A percentile compares a stretch with the other conserved stretches of the same genome.
phyloP scores from a whole-genome alignment of 2,329 filamentous ascomycete genomes.

The Neopestalotiopsis rosae region DNA sequence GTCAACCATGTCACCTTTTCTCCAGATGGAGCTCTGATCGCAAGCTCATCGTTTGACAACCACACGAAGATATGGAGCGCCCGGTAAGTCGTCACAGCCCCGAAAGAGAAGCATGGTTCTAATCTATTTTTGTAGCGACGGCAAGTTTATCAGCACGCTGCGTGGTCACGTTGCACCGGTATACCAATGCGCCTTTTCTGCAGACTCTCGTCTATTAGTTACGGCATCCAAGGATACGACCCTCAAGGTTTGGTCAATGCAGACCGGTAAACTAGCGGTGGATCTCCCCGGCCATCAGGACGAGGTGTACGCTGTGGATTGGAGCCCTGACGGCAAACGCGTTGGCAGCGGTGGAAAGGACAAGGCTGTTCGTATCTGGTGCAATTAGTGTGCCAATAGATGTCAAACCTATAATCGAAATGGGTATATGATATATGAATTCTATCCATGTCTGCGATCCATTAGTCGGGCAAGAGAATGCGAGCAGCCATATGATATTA shows the following conservation, averaged over 20 bases:
- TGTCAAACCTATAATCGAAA: not conserved
- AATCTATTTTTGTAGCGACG: constrained; percentile 51
- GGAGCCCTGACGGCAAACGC: constrained; percentile 87
- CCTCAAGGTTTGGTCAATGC: constrained; percentile 88
- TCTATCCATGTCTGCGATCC: no score
- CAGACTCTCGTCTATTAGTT: constrained; percentile 73
- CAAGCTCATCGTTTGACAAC: constrained; percentile 91
- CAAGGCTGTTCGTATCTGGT: constrained; percentile 75
- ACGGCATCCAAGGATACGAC: constrained; percentile 92
- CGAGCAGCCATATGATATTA: no score
- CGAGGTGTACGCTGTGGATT: constrained; percentile 93
- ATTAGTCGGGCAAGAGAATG: no score
- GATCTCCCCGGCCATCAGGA: constrained; percentile 91
- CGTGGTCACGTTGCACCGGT: constrained; percentile 89
- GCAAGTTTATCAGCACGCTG: constrained; percentile 84
- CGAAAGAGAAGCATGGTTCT: not conserved
- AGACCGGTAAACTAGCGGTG: constrained; percentile 77
- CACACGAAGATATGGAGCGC: constrained; percentile 92
- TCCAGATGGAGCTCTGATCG: constrained; percentile 85
- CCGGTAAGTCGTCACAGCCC: constrained; percentile 48
- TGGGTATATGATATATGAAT: no score
- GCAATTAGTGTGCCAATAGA: constrained; percentile 30
- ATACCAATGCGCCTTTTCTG: constrained; percentile 91
- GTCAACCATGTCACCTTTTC: constrained; percentile 97
- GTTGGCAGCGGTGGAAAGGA: constrained; percentile 94